phyloP scores from a whole-genome alignment of 2,329 filamentous ascomycete genomes.

The Ilyonectria destructans region DNA sequence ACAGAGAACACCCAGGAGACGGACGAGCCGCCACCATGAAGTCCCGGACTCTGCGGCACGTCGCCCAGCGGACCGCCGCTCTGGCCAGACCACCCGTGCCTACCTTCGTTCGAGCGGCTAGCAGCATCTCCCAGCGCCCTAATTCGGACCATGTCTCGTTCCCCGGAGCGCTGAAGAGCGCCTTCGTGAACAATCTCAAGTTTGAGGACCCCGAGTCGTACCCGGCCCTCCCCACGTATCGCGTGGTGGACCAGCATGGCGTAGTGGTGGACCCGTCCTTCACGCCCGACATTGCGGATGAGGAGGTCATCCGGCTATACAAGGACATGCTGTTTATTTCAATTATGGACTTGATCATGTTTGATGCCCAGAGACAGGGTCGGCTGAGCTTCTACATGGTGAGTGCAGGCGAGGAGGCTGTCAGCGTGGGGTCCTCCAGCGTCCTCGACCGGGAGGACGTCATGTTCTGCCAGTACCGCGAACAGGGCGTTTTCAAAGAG shows the following conservation, averaged over 20 bases:
- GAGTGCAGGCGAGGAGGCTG: constrained; percentile 93
- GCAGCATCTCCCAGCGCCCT: constrained; percentile 71
- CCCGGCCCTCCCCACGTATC: constrained; percentile 89
- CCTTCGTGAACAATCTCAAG: constrained; percentile 85
- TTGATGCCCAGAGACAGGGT: constrained; percentile 96
- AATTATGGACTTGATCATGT: constrained; percentile 98
- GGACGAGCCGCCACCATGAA: constrained; percentile 50
- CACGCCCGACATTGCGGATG: constrained; percentile 78
- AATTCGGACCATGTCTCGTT: constrained; percentile 78
- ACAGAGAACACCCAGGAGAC: constrained; percentile 16
- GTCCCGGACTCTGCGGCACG: constrained; percentile 52
- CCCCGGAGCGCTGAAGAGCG: constrained; percentile 94
- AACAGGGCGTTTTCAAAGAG: constrained; percentile 92
- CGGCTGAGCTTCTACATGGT: constrained; percentile 98
- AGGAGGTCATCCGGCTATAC: constrained; percentile 73
- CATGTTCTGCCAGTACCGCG: constrained; percentile 94
- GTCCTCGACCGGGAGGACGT: constrained; percentile 89
- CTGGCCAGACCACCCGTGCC: constrained; percentile 43
- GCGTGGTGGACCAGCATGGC: constrained; percentile 92
- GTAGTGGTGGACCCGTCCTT: constrained; percentile 83
- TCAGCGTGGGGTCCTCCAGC: constrained; percentile 90
- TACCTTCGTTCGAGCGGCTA: constrained; percentile 56
- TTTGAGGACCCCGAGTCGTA: constrained; percentile 84
- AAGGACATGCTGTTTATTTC: constrained; percentile 78
- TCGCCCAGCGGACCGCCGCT: constrained; percentile 48